Base-by-base conservation (phyloP, 345 rosid genomes). In the Mangifera indica region DNA sequence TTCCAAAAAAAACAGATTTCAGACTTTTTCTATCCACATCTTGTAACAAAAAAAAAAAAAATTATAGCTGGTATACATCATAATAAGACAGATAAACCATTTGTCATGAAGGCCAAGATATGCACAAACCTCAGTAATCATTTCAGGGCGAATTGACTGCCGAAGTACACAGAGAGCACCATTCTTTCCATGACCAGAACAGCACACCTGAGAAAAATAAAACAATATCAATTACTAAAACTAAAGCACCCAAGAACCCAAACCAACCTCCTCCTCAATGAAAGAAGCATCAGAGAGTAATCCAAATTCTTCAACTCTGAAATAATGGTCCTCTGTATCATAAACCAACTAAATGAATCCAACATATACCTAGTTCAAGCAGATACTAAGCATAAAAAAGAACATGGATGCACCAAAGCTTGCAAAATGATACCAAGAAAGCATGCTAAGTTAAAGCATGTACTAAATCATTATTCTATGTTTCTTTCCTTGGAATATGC, bases 101-200 rank as follows among this genome's bases (percentile, higher is more conserved):
- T 46, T 44, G 22, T 45, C 18, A 46, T 45, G 21, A 46, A 45
- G 20, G 40, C 2, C 34, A 64, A 14, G 40, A 37, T 15, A 79
- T 24, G 54, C 15, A 63, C 72, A 65, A 51, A 89, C 99, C 98
- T 95, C 99, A 57, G 99, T 92, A 60, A 95, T 95, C 89, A 86
- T 80, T 79, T 95, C 99, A 3, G 99, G 99, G 78, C 99, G 89
- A 87, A 95, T 79, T 46, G 99, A 95, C 82, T 92, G 99, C 80
- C 88, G 89, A 78, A 92, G 98, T 76, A 95, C 90, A 82, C 84
- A 89, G 49, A 95, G 77, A 68, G 94, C 62, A 42, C 99, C 99
- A 76, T 92, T 95, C 79, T 95, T 95, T 60, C 99, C 99, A 83
- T 95, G 98, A 81, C 99, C 99, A 74, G 99, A 95, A 80, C 99